Evolutionary conservation across 1,284 basidiomycete species (phyloP).

Genomic region (Meira nashicola): DNA sequence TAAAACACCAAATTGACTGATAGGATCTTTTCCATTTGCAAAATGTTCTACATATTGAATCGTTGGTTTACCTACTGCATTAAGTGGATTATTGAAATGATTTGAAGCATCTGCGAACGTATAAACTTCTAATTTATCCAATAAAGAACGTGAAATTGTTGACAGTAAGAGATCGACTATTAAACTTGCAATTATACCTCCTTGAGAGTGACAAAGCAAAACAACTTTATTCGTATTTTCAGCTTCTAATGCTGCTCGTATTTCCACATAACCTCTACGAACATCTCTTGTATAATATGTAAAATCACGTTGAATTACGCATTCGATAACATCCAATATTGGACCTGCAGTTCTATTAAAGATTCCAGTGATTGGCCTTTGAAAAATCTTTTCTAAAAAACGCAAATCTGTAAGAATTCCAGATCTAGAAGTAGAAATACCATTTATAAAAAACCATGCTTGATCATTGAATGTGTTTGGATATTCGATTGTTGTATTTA

Average conservation of each 20-base stretch:
- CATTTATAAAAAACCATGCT: constrained; percentile 6
- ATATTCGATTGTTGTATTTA: not conserved
- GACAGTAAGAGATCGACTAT: constrained; percentile 12
- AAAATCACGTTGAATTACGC: constrained; percentile 15
- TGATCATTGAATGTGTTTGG: not conserved
- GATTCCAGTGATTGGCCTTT: constrained; percentile 12
- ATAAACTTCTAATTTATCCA: constrained; percentile 15
- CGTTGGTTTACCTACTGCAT: not conserved
- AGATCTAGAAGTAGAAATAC: constrained; percentile 1
- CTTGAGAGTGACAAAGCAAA: constrained; percentile 13
- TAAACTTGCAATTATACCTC: constrained; percentile 12
- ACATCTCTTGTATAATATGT: not conserved
- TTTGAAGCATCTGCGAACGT: constrained; percentile 14
- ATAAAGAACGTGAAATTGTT: not conserved
- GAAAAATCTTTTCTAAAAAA: constrained; percentile 3
- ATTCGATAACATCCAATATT: constrained; percentile 13
- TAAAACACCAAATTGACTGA: constrained; percentile 5
- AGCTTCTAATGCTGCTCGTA: constrained; percentile 3
- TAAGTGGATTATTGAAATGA: constrained; percentile 4
- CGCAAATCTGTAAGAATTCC: not conserved
- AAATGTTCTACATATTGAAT: constrained; percentile 7
- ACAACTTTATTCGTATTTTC: constrained; percentile 12
- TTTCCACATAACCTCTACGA: not conserved
- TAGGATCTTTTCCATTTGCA: constrained; percentile 8
- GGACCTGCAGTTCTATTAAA: constrained; percentile 10